Percentiles rank a stretch among this genome's conserved stretches.
Evolutionary conservation across 352 stramenopile species (phyloP).

Genomic region (Phytophthora multivora): DNA sequence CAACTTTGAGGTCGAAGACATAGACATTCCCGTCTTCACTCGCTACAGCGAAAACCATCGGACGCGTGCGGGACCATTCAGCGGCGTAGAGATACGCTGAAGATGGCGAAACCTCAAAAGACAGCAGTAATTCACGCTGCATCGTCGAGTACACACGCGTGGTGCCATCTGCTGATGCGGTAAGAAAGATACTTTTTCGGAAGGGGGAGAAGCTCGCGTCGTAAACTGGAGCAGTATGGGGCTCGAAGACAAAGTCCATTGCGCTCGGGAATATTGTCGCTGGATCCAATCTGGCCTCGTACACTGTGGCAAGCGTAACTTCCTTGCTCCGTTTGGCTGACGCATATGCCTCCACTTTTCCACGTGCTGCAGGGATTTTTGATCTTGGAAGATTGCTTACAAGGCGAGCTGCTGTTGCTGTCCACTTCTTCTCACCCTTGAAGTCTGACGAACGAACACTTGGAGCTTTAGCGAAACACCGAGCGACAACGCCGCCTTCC

Average conservation of each 20-base stretch:
- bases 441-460: slow-evolving; percentile 60
- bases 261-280: slow-evolving; percentile 61
- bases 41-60: slow-evolving; percentile 75
- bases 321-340: slow-evolving; percentile 67
- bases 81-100: slow-evolving; percentile 76
- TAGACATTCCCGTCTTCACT: slow-evolving; percentile 77
- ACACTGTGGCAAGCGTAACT: slow-evolving; percentile 72
- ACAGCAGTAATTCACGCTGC: slow-evolving; percentile 64
- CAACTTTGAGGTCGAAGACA: slow-evolving; percentile 74
- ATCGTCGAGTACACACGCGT: slow-evolving; percentile 77
- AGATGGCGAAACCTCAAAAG: slow-evolving; percentile 68
- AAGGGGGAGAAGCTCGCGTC: slow-evolving; percentile 85
- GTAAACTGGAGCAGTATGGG: slow-evolving; percentile 79
- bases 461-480: slow-evolving; percentile 63
- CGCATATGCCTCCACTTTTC: slow-evolving; percentile 72
- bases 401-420: slow-evolving; percentile 60
- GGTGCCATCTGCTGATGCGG: slow-evolving; percentile 77
- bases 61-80: slow-evolving; percentile 76
- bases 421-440: slow-evolving; percentile 86
- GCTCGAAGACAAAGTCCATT: slow-evolving; percentile 79
- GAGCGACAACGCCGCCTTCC: slow-evolving; percentile 67
- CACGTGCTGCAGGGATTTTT: slow-evolving; percentile 52
- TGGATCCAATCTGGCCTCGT: slow-evolving; percentile 74
- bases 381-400: slow-evolving; percentile 57
- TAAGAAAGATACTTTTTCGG: slow-evolving; percentile 80